Evolutionary conservation across 2,329 filamentous ascomycete genomes (phyloP), one percentile per base, ranked within the genome.

Genomic region (Trichoderma polysporum): DNA sequence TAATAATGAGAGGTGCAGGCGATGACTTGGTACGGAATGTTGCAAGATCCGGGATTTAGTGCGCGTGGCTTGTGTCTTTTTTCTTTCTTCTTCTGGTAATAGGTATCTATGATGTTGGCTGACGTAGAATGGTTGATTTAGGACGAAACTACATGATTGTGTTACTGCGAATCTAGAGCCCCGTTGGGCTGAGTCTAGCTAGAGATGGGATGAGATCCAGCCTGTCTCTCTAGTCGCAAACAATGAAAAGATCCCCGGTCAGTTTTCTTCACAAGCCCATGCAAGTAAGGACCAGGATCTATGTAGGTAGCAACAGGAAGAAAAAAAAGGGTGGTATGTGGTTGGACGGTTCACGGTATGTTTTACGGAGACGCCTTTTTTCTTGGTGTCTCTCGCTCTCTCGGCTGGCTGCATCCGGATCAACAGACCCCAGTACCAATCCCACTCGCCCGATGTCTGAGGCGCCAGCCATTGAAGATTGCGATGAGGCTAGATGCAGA

Each of bases 341-440:
- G 29, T 27, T 47, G 58, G 31, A 35, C 45, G n/a, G 41, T 29
- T 27, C 8, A 39, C 17, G 31, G 31, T 13, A 22, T 35, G 29
- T 50, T 25, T 31, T 45, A 27, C 33, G 22, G 39, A 45, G 41
- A 45, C 19, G 3, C 3, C 27, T n/a, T 12, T 50, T 39, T 17
- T 52, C 13, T 50, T 13, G 10, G 35, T 47, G n/a, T 35, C n/a
- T 47, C 35, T 29, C 31, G 29, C 2, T 9, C 2, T 9, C 13
- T 45, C 60, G 60, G 60, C 60, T 54, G 35, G 47, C 27, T 45
- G 47, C 60, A 53, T 63, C 60, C 60, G 60, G 60, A 63, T 63
- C 60, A 63, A 41, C 60, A 63, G 29, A 50, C 25, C 49, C 35
- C 49, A 53, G 59, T 27, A 25, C 8, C 13, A 22, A 41, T 47